Evolutionary conservation across 108 stramenopile species (phyloP).

Genomic region (Conticribra guillardii): DNA sequence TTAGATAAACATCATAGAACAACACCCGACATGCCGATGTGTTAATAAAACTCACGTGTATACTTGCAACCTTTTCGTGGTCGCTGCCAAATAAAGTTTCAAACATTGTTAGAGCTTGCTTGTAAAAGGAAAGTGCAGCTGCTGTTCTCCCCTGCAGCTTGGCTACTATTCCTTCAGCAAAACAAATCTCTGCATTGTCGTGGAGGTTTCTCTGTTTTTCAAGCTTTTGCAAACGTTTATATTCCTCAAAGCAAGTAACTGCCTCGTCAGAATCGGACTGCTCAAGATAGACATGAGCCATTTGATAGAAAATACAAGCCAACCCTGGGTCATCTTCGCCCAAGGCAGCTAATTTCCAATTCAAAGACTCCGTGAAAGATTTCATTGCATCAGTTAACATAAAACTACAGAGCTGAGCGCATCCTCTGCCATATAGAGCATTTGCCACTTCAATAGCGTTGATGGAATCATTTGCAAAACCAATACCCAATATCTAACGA

Average conservation of each 20-base stretch:
- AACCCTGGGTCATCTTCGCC: slow-evolving; percentile 49
- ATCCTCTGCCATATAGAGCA: slow-evolving; percentile 55
- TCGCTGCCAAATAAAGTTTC: slow-evolving; percentile 38
- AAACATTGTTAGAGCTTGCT: slow-evolving; percentile 49
- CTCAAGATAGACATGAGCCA: slow-evolving; percentile 50
- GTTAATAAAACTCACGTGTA: slow-evolving; percentile 23
- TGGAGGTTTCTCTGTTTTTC: slow-evolving; percentile 40
- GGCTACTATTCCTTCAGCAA: slow-evolving; percentile 41
- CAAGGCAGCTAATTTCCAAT: slow-evolving; percentile 51
- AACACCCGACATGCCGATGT: background rate
- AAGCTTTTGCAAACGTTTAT: slow-evolving; percentile 35
- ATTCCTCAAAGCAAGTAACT: slow-evolving; percentile 47
- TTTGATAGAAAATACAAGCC: slow-evolving; percentile 55
- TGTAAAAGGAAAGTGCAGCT: slow-evolving; percentile 37
- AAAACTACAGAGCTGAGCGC: slow-evolving; percentile 46
- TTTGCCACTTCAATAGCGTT: slow-evolving; percentile 48
- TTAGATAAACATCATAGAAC: slow-evolving; percentile 1
- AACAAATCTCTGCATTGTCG: slow-evolving; percentile 53
- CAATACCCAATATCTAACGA: slow-evolving; percentile 42
- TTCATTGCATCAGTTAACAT: slow-evolving; percentile 53
- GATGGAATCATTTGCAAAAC: slow-evolving; percentile 42
- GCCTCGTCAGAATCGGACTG: slow-evolving; percentile 45
- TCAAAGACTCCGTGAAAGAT: slow-evolving; percentile 52
- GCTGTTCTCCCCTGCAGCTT: slow-evolving; percentile 42
- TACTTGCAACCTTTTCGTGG: slow-evolving; percentile 48